Evolutionary conservation across 2,329 filamentous ascomycete genomes (phyloP).

Genomic region (Macrophomina phaseolina): DNA sequence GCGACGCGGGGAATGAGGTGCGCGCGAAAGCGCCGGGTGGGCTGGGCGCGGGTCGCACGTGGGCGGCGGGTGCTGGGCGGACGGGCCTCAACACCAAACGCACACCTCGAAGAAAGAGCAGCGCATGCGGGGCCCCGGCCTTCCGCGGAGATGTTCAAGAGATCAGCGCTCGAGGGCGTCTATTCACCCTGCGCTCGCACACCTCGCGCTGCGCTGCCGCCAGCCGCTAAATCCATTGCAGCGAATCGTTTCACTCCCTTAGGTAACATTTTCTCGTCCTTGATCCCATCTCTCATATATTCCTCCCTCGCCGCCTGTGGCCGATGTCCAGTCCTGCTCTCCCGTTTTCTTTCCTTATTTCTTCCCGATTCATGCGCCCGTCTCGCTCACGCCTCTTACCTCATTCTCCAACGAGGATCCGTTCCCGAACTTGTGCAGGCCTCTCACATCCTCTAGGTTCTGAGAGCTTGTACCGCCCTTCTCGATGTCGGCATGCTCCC

Average conservation of each 20-base stretch:
- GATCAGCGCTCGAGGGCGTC: not conserved
- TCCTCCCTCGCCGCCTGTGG: not conserved
- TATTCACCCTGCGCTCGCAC: not conserved
- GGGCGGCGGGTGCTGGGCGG: not conserved
- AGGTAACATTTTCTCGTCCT: not conserved
- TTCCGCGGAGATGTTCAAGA: not conserved
- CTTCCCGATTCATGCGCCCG: not conserved
- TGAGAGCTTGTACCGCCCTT: not conserved
- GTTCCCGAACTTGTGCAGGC: not conserved
- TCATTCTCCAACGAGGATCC: slow-evolving; percentile 3
- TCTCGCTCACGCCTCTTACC: slow-evolving; percentile 4
- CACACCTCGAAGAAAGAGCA: not conserved
- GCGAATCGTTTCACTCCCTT: not conserved
- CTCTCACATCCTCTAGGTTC: not conserved
- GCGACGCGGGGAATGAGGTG: not conserved
- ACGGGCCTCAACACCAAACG: not conserved
- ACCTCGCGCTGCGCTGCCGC: not conserved
- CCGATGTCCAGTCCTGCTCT: not conserved
- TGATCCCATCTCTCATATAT: too few species aligned
- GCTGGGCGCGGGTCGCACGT: not conserved
- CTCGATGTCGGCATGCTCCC: slow-evolving; percentile 5
- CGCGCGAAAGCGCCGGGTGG: not conserved
- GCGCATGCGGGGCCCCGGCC: not conserved
- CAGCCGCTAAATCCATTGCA: not conserved
- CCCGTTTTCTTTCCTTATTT: not conserved